phyloP scores from a whole-genome alignment of 495 filamentous ascomycete species.

The Jackrogersella minutella region DNA sequence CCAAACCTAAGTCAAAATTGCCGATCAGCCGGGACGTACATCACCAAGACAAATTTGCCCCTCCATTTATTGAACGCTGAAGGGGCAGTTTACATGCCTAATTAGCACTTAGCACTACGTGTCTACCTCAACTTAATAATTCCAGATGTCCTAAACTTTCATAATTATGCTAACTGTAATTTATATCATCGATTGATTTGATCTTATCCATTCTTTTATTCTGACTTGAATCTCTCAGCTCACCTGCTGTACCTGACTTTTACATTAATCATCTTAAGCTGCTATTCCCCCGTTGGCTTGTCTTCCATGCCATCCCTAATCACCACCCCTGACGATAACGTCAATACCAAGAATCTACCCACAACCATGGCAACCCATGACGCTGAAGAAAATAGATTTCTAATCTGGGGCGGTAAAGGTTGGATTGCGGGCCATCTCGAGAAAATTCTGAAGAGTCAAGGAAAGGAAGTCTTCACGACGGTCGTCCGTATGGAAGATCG shows the following conservation, averaged over 20 bases:
- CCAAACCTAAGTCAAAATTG: conserved; percentile 1
- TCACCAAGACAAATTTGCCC: conserved; percentile 32
- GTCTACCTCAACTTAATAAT: conserved; percentile 5
- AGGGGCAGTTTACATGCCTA: conserved; percentile 14
- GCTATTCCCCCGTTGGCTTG: background rate
- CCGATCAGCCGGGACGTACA: conserved; percentile 10
- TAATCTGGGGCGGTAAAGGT: conserved; percentile 69
- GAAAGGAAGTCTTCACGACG: conserved; percentile 65
- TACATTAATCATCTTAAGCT: background rate
- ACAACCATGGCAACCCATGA: conserved; percentile 42
- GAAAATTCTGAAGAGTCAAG: conserved; percentile 65
- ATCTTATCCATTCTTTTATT: background rate
- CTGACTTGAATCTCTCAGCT: background rate
- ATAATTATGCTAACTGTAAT: background rate
- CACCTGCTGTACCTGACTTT: background rate
- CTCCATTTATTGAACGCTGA: conserved; percentile 17
- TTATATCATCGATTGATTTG: background rate
- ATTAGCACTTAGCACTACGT: conserved; percentile 14
- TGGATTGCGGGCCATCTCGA: conserved; percentile 73
- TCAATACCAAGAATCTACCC: conserved; percentile 1
- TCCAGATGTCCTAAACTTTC: background rate
- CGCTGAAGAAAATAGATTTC: conserved; percentile 51
- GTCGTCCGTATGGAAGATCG: conserved; percentile 70
- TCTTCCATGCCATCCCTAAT: background rate
- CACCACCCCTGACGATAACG: background rate